A percentile compares a stretch with the other conserved stretches of the same genome.
These are phyloP conservation scores for Monosporascus sp. DNA, from an alignment of 2,329 filamentous ascomycete species.

Conservation along the genomic window DNA sequence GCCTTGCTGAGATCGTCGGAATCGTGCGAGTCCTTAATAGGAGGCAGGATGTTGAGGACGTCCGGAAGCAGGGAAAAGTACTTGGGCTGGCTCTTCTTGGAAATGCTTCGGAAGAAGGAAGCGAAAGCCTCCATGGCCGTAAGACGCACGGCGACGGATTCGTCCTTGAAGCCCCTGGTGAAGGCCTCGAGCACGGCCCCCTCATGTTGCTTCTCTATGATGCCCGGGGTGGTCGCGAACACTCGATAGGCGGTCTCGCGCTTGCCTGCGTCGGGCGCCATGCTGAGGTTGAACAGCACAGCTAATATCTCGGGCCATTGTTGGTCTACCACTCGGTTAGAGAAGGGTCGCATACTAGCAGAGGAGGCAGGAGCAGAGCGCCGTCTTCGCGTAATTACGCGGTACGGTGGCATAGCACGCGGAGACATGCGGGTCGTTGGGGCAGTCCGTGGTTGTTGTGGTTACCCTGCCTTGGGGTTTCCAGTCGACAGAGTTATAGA, in stretches of 20 bases:
- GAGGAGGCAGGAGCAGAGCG: not conserved
- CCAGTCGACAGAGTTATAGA: too few relatives aligned
- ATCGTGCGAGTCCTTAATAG: constrained; percentile 85
- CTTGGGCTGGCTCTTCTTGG: constrained; percentile 81
- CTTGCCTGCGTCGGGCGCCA: constrained; percentile 74
- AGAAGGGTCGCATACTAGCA: not conserved
- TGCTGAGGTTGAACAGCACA: constrained; percentile 83
- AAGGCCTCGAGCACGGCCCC: constrained; percentile 86
- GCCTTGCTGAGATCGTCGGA: constrained; percentile 89
- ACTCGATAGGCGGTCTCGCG: constrained; percentile 92
- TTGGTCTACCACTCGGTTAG: constrained; percentile 52
- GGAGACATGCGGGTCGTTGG: not conserved
- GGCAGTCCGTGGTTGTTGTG: not conserved
- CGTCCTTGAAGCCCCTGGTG: constrained; percentile 85
- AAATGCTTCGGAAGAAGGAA: constrained; percentile 87
- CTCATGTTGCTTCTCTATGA: constrained; percentile 95
- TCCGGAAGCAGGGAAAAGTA: constrained; percentile 85
- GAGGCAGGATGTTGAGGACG: constrained; percentile 88
- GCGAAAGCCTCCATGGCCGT: constrained; percentile 96
- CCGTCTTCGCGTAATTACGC: not conserved
- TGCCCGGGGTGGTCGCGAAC: constrained; percentile 88
- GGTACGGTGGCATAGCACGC: not conserved
- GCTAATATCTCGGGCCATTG: constrained; percentile 86
- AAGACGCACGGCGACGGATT: constrained; percentile 76
- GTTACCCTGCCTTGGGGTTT: too few relatives aligned